Evolutionary conservation across 352 stramenopile species (phyloP).

Genomic region (Phytophthora pini): DNA sequence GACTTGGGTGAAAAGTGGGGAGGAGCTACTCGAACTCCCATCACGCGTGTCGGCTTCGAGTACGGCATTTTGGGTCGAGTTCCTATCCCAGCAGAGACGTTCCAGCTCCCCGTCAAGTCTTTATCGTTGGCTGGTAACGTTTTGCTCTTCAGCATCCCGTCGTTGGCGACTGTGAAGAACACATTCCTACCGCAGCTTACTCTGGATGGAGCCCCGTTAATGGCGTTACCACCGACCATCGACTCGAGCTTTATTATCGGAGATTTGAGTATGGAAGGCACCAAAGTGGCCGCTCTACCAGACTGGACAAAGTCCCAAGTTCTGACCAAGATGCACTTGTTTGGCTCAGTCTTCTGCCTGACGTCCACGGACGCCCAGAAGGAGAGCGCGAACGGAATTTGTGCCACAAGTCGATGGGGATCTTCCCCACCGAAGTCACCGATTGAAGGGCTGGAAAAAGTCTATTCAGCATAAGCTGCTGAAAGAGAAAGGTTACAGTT

Average conservation of each 20-base stretch:
- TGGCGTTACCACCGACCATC: constrained; percentile 12
- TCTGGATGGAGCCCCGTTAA: constrained; percentile 26
- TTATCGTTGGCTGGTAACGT: constrained; percentile 31
- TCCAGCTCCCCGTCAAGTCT: constrained; percentile 23
- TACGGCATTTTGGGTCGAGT: constrained; percentile 24
- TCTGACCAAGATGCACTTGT: constrained; percentile 25
- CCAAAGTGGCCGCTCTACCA: constrained; percentile 15
- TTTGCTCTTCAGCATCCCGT: constrained; percentile 19
- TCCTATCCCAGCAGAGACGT: constrained; percentile 19
- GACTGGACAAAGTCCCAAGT: constrained; percentile 30
- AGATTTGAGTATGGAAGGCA: constrained; percentile 30
- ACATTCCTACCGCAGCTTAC: constrained; percentile 24
- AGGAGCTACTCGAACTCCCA: constrained; percentile 8
- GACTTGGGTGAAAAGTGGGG: constrained; percentile 29
- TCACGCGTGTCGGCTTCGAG: constrained; percentile 31
- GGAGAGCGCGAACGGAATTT: constrained; percentile 21
- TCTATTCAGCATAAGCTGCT: constrained; percentile 8
- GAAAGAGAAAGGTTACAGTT: too few relatives aligned
- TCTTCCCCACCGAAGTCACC: constrained; percentile 11
- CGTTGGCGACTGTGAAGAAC: constrained; percentile 10
- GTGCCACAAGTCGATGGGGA: constrained; percentile 22
- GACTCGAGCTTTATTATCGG: constrained; percentile 31
- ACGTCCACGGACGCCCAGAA: constrained; percentile 14
- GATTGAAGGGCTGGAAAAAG: constrained; percentile 15
- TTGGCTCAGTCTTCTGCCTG: constrained; percentile 24